Percentiles rank a stretch among this genome's conserved stretches.
These are phyloP conservation scores for Trichoderma simmonsii DNA, from an alignment of 2,329 filamentous ascomycete species.

Conservation along the genomic window DNA sequence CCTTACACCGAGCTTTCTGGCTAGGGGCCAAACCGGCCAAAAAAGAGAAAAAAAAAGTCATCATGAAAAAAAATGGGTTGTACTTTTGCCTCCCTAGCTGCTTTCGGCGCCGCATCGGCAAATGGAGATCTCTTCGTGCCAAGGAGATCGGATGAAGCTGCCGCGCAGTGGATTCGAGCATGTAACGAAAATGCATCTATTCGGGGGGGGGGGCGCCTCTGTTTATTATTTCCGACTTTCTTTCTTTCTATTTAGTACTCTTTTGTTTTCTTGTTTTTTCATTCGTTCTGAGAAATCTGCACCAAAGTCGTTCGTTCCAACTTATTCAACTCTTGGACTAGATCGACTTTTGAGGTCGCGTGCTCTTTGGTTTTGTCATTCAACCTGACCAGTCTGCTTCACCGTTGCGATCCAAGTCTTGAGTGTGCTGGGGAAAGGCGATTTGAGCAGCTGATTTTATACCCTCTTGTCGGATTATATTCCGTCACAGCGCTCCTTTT, in stretches of 20 bases:
- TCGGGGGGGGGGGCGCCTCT: not conserved
- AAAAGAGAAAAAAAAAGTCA: not conserved
- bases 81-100: not conserved
- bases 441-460: not conserved
- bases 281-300: not conserved
- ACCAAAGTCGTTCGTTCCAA: not conserved
- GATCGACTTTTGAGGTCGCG: not conserved
- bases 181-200: not conserved
- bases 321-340: not conserved
- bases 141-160: not conserved
- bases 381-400: not conserved
- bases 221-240: not conserved
- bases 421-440: not conserved
- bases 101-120: constrained; percentile 6
- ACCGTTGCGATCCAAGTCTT: not conserved
- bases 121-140: not conserved
- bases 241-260: not conserved
- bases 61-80: not conserved
- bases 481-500: not conserved
- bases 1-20: not conserved
- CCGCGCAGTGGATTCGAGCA: constrained; percentile 4
- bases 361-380: not conserved
- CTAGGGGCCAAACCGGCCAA: not conserved
- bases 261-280: not conserved
- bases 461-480: not conserved